These are phyloP conservation scores for Crithidia fasciculata DNA, from an alignment of 208 protist genomes.

Conservation along the genomic window DNA sequence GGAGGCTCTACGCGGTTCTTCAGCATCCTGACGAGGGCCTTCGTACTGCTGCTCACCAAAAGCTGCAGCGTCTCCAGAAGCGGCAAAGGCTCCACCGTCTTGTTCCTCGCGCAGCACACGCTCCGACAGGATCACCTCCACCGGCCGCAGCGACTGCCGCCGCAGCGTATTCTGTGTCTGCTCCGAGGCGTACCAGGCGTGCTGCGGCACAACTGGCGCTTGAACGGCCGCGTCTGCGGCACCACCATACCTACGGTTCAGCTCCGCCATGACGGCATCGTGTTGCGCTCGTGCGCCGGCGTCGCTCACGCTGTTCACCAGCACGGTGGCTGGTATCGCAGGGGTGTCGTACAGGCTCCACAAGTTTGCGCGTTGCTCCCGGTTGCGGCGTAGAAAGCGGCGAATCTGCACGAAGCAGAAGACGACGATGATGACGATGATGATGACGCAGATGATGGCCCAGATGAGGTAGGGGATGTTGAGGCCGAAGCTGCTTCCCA, in stretches of 20 bases:
- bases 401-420: background rate
- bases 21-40: no score
- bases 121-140: no score
- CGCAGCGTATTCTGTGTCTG: background rate
- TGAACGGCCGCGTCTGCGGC: background rate
- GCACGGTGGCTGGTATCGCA: conserved; percentile 4
- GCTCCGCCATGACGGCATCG: background rate
- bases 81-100: no score
- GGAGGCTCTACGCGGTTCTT: no score
- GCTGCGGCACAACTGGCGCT: background rate
- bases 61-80: no score
- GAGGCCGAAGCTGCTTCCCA: background rate
- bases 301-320: conserved; percentile 20
- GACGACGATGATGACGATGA: background rate
- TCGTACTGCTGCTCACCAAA: no score
- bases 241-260: background rate
- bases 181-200: conserved; percentile 9
- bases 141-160: background rate
- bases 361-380: background rate
- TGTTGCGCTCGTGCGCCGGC: background rate
- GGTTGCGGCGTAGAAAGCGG: background rate
- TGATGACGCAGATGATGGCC: background rate
- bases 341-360: background rate
- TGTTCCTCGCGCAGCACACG: no score
- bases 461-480: background rate